Evolutionary conservation across 495 filamentous ascomycete species (phyloP).

Genomic region (Trichocladium antarcticum): DNA sequence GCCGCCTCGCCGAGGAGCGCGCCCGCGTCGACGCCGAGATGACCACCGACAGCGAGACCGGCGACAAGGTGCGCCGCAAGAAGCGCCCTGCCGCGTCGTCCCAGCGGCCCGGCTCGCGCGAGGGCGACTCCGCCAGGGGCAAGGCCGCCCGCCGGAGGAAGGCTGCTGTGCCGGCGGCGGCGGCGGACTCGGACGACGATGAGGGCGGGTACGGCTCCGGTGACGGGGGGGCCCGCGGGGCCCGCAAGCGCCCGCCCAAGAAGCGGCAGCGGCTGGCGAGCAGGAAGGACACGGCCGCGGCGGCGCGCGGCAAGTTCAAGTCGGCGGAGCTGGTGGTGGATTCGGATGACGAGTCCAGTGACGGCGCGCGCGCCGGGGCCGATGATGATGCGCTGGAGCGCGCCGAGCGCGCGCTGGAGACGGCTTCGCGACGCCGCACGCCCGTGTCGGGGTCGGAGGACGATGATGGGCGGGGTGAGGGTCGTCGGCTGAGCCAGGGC

Average conservation of each 20-base stretch:
- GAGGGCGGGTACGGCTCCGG: slow-evolving; percentile 28
- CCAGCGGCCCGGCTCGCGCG: slow-evolving; percentile 4
- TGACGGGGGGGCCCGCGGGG: slow-evolving; percentile 31
- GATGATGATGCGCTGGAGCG: slow-evolving; percentile 27
- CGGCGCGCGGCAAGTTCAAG: slow-evolving; percentile 53
- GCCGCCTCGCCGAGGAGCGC: slow-evolving; percentile 62
- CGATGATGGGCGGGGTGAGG: slow-evolving; percentile 17
- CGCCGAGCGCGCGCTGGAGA: slow-evolving; percentile 31
- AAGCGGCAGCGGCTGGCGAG: slow-evolving; percentile 54
- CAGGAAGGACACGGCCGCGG: slow-evolving; percentile 30
- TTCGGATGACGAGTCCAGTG: slow-evolving; percentile 44
- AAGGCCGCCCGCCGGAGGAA: slow-evolving; percentile 13
- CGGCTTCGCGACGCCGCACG: background rate
- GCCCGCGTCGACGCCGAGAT: slow-evolving; percentile 55
- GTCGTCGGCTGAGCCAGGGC: slow-evolving; percentile 15
- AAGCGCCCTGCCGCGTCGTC: slow-evolving; percentile 44
- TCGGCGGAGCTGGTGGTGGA: slow-evolving; percentile 70
- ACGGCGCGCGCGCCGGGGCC: slow-evolving; percentile 25
- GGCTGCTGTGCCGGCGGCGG: background rate
- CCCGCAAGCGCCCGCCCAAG: slow-evolving; percentile 35
- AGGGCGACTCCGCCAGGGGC: slow-evolving; percentile 8
- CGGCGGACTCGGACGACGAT: background rate
- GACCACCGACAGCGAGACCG: slow-evolving; percentile 66
- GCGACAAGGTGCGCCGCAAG: slow-evolving; percentile 62
- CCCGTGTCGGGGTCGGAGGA: background rate